Conservation (phyloP, 371 early-diverging fungal genomes). For the Massospora cicadina region DNA sequence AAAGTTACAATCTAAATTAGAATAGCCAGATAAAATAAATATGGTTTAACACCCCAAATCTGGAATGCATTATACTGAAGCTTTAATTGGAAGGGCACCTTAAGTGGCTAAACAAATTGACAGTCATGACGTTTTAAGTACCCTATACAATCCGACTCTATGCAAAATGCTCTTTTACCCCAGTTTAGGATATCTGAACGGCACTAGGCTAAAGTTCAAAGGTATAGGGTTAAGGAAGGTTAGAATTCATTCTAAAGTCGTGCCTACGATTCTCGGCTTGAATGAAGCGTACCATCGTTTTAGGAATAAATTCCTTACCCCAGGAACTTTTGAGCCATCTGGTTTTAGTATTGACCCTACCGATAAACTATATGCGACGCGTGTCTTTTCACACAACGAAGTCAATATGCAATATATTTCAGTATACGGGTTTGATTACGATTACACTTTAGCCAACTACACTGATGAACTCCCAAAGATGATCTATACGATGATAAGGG, state of each 20-base stretch:
- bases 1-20: no score
- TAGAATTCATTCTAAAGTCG: background rate
- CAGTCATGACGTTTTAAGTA: no score
- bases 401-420: slow-evolving; percentile 21
- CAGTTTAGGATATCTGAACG: no score
- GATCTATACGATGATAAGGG: slow-evolving; percentile 34
- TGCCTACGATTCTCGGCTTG: background rate
- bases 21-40: no score
- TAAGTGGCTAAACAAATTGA: no score
- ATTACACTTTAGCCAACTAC: slow-evolving; percentile 42
- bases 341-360: background rate
- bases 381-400: slow-evolving; percentile 26
- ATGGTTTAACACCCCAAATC: no score
- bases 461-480: slow-evolving; percentile 29
- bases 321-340: background rate
- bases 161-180: no score
- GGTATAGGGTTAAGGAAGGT: no score
- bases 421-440: slow-evolving; percentile 31
- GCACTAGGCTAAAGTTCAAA: no score
- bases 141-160: no score
- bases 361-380: background rate
- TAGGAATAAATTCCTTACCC: background rate
- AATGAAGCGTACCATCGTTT: background rate
- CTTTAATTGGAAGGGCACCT: no score
- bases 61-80: no score